These are phyloP conservation scores for Onygenales sp. DNA, from an alignment of 2,329 filamentous ascomycete genomes.

Conservation along the genomic window DNA sequence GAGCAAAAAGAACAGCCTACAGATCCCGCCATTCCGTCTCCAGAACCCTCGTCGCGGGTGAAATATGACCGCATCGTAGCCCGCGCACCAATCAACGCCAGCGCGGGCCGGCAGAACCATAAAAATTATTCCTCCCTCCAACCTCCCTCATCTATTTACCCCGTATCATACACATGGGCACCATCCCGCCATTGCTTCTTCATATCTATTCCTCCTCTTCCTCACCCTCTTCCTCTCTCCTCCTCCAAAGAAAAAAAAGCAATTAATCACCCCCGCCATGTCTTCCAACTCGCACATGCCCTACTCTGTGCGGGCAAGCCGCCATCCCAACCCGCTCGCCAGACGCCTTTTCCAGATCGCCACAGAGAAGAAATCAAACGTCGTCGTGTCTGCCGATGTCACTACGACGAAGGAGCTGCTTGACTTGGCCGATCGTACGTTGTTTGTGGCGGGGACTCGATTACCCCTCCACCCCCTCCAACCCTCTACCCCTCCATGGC, in stretches of 20 bases:
- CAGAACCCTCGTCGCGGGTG: no score
- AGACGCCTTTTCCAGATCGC: conserved; percentile 37
- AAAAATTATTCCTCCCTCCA: no score
- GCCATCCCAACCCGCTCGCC: conserved; percentile 35
- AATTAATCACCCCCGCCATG: conserved; percentile 19
- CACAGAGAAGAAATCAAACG: conserved; percentile 38
- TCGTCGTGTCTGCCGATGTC: conserved; percentile 41
- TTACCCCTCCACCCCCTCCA: background rate
- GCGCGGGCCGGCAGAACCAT: no score
- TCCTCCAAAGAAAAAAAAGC: conserved; percentile 11
- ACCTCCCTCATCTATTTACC: no score
- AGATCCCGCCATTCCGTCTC: no score
- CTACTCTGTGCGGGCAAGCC: conserved; percentile 29
- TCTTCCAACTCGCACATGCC: conserved; percentile 34
- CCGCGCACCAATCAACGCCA: no score
- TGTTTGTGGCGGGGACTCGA: background rate
- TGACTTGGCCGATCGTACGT: conserved; percentile 38
- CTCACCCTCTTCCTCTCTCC: background rate
- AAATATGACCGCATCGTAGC: no score
- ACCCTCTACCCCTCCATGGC: background rate
- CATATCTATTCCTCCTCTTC: no score
- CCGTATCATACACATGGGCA: no score
- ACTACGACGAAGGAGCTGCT: conserved; percentile 38
- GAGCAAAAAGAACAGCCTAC: no score
- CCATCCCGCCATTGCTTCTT: no score